Percentiles rank a stretch among this genome's conserved stretches.
phyloP scores from a whole-genome alignment of 2,329 filamentous ascomycete genomes.

The Talaromyces sp. region DNA sequence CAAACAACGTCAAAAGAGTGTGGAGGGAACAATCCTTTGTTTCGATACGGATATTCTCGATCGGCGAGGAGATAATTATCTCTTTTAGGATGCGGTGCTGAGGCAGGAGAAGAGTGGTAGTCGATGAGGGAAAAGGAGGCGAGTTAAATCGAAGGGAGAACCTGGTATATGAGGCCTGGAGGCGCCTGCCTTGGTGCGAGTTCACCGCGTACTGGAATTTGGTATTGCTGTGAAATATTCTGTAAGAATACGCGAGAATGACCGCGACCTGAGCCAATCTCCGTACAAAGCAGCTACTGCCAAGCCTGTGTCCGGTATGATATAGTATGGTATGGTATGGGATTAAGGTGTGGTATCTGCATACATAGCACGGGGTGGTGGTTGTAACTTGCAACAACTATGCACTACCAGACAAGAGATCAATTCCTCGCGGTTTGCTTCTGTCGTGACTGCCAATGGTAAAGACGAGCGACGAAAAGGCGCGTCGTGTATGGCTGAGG shows the following conservation, averaged over 20 bases:
- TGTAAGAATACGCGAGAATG: background rate
- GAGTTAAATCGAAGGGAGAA: conserved; percentile 7
- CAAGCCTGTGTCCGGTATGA: background rate
- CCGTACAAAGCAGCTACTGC: background rate
- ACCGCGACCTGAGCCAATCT: background rate
- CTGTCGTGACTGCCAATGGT: conserved; percentile 15
- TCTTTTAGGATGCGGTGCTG: background rate
- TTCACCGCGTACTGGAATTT: conserved; percentile 8
- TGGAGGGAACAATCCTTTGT: background rate
- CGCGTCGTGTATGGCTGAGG: conserved; percentile 19
- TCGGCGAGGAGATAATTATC: background rate
- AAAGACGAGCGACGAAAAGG: background rate
- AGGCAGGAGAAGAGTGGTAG: background rate
- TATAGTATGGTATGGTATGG: background rate
- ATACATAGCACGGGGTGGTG: background rate
- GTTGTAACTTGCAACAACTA: background rate
- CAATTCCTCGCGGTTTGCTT: conserved; percentile 13
- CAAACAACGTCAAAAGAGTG: conserved; percentile 1
- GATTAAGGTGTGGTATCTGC: background rate
- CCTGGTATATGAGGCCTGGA: conserved; percentile 1
- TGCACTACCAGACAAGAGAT: background rate
- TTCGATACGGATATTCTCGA: background rate
- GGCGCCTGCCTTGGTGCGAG: background rate
- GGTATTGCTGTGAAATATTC: background rate
- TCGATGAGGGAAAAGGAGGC: background rate